Evolutionary conservation across 257 asterid genomes (phyloP), one percentile per base, ranked within the genome.

Genomic region (Buddleja alternifolia): DNA sequence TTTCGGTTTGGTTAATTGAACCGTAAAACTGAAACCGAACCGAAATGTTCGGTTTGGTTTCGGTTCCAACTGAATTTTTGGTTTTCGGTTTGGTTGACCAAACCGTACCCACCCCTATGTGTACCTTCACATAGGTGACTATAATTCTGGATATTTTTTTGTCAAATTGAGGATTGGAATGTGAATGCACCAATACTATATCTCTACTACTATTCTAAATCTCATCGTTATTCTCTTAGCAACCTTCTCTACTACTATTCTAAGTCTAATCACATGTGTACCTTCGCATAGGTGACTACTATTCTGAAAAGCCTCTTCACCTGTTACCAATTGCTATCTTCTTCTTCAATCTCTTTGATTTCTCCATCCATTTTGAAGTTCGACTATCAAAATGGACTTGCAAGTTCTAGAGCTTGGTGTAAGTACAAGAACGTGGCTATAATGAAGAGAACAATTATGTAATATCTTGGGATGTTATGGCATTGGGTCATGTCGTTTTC

Each of bases 151-250:
- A n/a, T n/a, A n/a, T n/a, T n/a, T n/a, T n/a, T n/a, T n/a, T n/a
- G n/a, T n/a, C 95, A 85, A 84, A 65, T 84, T 64, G 97, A 89
- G 63, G 92, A 91, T 66, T 91, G 96, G 97, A 94, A 94, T 54
- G 66, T 76, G 47, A 75, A 32, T 21, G 60, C 93, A 6, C 97
- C 97, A 0, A 78, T 81, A 42, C 90, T 94, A 24, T 87, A 78
- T 76, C 95, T 94, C 50, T 91, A n/a, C n/a, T n/a, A n/a, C n/a
- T n/a, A n/a, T n/a, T n/a, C n/a, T n/a, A n/a, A n/a, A n/a, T n/a
- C n/a, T n/a, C n/a, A n/a, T n/a, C n/a, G n/a, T n/a, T n/a, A n/a
- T n/a, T n/a, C n/a, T n/a, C n/a, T n/a, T n/a, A n/a, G n/a, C n/a
- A n/a, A n/a, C n/a, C n/a, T n/a, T n/a, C n/a, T n/a, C n/a, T n/a